Conservation (phyloP, 208 protist species). For the Blechomonas ayalai region DNA sequence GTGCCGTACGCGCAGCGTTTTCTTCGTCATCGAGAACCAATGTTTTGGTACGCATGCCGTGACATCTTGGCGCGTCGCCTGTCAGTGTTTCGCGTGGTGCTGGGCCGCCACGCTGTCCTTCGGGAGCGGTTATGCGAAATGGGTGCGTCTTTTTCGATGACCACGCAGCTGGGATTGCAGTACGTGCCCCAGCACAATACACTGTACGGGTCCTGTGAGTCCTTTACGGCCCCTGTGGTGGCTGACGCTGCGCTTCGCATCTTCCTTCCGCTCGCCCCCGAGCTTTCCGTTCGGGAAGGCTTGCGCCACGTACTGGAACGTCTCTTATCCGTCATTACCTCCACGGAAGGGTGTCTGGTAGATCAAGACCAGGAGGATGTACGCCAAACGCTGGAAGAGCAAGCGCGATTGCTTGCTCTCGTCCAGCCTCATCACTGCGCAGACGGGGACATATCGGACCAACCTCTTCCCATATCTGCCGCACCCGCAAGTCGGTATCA, state of each 20-base stretch:
- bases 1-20: slow-evolving; percentile 40
- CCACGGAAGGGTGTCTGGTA: too few relatives aligned
- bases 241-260: slow-evolving; percentile 32
- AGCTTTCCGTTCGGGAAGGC: slow-evolving; percentile 1
- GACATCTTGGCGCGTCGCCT: slow-evolving; percentile 15
- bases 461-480: slow-evolving; percentile 24
- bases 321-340: neutral
- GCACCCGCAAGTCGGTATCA: slow-evolving; percentile 27
- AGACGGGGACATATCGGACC: too few relatives aligned
- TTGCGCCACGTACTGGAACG: slow-evolving; percentile 4
- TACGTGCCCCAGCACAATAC: slow-evolving; percentile 70
- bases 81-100: slow-evolving; percentile 23
- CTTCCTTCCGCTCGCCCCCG: slow-evolving; percentile 31
- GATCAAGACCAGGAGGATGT: neutral
- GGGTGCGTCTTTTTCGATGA: slow-evolving; percentile 20
- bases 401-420: neutral
- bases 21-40: slow-evolving; percentile 11
- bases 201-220: slow-evolving; percentile 48
- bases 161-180: slow-evolving; percentile 18
- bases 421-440: too few relatives aligned
- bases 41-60: slow-evolving; percentile 28
- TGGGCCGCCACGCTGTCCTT: slow-evolving; percentile 13
- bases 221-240: slow-evolving; percentile 26
- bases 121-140: slow-evolving; percentile 15
- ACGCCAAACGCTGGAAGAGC: neutral